Conservation (phyloP, 1,284 basidiomycete species). For the Singerocomus rubriflavus region DNA sequence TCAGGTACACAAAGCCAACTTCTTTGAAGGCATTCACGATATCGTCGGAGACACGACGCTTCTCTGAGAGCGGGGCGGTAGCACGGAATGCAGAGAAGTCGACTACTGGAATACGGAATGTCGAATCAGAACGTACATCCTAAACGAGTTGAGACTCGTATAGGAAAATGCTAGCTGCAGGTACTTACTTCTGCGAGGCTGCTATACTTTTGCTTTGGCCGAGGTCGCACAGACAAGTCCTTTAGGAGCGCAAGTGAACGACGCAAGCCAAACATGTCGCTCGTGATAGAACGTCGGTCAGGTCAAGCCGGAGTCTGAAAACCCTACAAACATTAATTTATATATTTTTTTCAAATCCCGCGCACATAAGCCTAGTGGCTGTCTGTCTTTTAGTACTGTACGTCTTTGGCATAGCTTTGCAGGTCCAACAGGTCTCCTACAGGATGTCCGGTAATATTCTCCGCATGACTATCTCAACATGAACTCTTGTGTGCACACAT, state of each 20-base stretch:
- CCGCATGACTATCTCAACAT: constrained; percentile 37
- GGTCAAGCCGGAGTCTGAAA: too few relatives aligned
- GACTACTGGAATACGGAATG: constrained; percentile 68
- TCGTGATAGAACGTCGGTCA: neutral
- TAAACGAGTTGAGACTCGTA: constrained; percentile 9
- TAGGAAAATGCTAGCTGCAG: neutral
- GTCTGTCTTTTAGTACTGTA: too few relatives aligned
- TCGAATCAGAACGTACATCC: constrained; percentile 28
- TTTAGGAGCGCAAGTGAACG: constrained; percentile 15
- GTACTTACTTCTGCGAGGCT: constrained; percentile 27
- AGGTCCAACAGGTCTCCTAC: constrained; percentile 36
- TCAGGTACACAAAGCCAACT: constrained; percentile 73
- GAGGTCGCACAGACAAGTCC: constrained; percentile 1
- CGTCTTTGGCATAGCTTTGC: neutral
- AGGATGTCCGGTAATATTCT: constrained; percentile 34
- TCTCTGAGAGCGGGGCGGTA: constrained; percentile 51
- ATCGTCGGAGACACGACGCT: constrained; percentile 59
- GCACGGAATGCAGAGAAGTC: constrained; percentile 69
- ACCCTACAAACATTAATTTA: too few relatives aligned
- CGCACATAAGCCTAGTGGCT: too few relatives aligned
- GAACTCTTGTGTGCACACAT: constrained; percentile 5
- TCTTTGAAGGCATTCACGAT: constrained; percentile 77
- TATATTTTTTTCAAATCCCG: too few relatives aligned
- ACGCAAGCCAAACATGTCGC: constrained; percentile 15
- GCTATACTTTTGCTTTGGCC: constrained; percentile 15